Evolutionary conservation across 2,329 filamentous ascomycete species (phyloP), one percentile per base, ranked within the genome.

Genomic region (Colletotrichum trifolii): DNA sequence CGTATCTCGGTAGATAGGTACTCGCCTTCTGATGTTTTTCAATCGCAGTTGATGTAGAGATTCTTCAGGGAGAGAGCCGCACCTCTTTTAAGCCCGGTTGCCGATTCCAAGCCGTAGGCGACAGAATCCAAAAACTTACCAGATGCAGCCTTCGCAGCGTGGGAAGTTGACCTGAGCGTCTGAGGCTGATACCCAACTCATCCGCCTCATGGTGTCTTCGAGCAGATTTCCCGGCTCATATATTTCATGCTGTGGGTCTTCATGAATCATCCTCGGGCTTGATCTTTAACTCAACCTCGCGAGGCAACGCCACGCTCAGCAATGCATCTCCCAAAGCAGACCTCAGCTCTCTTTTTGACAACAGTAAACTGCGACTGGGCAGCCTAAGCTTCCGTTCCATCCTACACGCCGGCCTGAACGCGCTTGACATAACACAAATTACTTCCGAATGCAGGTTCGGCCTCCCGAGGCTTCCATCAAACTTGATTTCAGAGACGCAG

Each of bases 241-340:
- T 1, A 38, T 36, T 9, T 58, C 55, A 8, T 50, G 8, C 10
- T 58, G 55, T 1, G 59, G 45, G 5, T 56, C 45, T 8, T 15
- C 53, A 17, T 17, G 17, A 17, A 17, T 17, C 17, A 10, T 56
- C 50, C 1, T 61, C 43, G 11, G 56, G 2, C 4, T 61, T 61
- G 38, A 38, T 5, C 33, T 50, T 61, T 35, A 61, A 56, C 33
- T 45, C 59, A 4, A 56, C 38, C 7, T 56, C 33, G n/a, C 59
- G 48, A 8, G 45, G 13, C 38, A 61, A 50, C 6, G 38, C n/a
- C 15, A 52, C 49, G 34, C 43, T 48, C 11, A 56, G 17, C 13
- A 61, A 7, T 1, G 52, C 59, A 12, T 45, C 49, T 2, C 52
- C 52, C 1, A 56, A 12, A 40, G 45, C 38, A 10, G 59, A 45